These are phyloP conservation scores for Paxillus involutus DNA, from an alignment of 768 basidiomycete genomes.

Conservation along the genomic window DNA sequence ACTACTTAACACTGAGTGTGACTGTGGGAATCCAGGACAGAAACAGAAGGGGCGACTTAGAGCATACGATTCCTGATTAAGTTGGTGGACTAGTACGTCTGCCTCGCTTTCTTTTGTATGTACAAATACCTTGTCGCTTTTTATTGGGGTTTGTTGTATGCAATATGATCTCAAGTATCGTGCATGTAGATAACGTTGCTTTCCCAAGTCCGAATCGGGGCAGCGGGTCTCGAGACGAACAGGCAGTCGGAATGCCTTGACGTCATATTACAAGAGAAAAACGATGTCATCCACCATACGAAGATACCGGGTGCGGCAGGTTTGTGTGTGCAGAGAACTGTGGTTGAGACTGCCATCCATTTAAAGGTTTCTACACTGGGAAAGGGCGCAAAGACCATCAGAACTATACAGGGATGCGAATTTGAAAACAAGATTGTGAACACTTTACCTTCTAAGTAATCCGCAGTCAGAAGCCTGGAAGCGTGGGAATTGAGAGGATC, in stretches of 20 bases:
- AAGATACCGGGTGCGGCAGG: not conserved
- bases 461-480: constrained; percentile 57
- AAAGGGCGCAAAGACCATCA: constrained; percentile 7
- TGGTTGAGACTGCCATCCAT: not conserved
- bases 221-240: no score
- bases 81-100: not conserved
- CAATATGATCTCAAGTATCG: no score
- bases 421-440: not conserved
- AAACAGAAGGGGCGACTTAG: not conserved
- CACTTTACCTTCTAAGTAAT: constrained; percentile 61
- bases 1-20: constrained; percentile 41
- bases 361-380: not conserved
- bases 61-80: not conserved
- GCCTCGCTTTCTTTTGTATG: not conserved
- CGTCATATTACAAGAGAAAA: not conserved
- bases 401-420: not conserved
- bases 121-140: not conserved
- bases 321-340: not conserved
- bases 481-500: not conserved
- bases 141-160: no score
- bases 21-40: not conserved
- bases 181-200: no score
- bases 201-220: no score
- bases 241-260: no score
- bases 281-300: constrained; percentile 14